These are phyloP conservation scores for Aspergillus costaricaensis DNA, from an alignment of 2,329 filamentous ascomycete species.

Conservation along the genomic window DNA sequence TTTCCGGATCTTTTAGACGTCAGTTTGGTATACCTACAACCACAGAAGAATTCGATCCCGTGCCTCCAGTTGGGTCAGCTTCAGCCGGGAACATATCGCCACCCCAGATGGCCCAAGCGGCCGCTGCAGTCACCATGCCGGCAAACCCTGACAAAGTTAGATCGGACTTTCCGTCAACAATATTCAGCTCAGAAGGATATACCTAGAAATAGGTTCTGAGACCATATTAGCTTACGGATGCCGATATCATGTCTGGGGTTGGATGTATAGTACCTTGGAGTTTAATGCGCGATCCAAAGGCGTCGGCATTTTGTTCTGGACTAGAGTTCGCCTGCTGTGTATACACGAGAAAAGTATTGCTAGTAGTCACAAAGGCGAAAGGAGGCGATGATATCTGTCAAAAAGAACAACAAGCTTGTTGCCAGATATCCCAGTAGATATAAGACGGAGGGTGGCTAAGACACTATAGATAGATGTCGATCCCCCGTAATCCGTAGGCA, in stretches of 20 bases:
- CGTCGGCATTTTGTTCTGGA: conserved; percentile 62
- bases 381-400: not conserved
- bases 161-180: not conserved
- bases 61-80: conserved; percentile 75
- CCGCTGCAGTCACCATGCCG: conserved; percentile 76
- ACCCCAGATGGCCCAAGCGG: conserved; percentile 83
- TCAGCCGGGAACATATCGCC: conserved; percentile 77
- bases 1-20: conserved; percentile 56
- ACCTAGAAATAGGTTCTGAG: conserved; percentile 71
- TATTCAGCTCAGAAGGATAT: conserved; percentile 24
- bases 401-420: not conserved
- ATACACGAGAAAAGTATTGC: not conserved
- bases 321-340: conserved; percentile 1
- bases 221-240: conserved; percentile 15
- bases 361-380: not conserved
- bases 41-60: not conserved
- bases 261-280: conserved; percentile 60
- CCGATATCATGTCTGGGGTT: not conserved
- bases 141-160: conserved; percentile 65
- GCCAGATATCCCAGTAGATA: conserved; percentile 8
- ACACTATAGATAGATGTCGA: conserved; percentile 20
- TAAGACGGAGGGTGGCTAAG: not conserved
- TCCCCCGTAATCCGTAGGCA: conserved; percentile 11
- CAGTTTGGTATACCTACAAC: conserved; percentile 12
- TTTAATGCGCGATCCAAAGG: conserved; percentile 67